Evolutionary conservation across 345 rosid genomes (phyloP), one percentile per base, ranked within the genome.

Genomic region (Limnanthes douglasii): DNA sequence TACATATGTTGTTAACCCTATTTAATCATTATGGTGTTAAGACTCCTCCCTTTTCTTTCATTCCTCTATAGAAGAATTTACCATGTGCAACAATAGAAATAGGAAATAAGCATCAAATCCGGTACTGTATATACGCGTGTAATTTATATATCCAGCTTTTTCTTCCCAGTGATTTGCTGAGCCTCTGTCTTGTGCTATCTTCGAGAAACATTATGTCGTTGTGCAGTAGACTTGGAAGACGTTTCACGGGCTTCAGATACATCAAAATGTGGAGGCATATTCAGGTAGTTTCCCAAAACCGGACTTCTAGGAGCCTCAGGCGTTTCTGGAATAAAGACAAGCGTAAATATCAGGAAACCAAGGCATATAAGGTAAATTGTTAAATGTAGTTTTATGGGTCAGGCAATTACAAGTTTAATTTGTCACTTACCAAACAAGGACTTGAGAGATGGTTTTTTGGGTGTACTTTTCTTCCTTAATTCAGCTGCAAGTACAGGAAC

Each of bases 381-480:
- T n/a, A n/a, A n/a, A n/a, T n/a, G n/a, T n/a, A n/a, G n/a, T 27
- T 6, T 26, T 1, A 39, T 16, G 22, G 8, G 15, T 13, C 20
- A 34, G 31, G 22, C 5, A 6, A 11, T 17, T 3, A 5, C 4
- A 4, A 37, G 21, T 21, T 9, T 37, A 20, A 31, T 28, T 11
- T 31, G 35, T 3, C 10, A 17, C 5, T 12, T 58, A 67, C 73
- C 69, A 20, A 67, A 67, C 30, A 67, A 45, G 17, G 69, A 53
- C 57, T 61, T 67, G 36, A 67, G 57, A 40, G 73, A 52, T 35
- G 73, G 73, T 54, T 54, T 67, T 48, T 59, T 67, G 9, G 62
- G 34, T 15, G 55, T 43, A 37, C 51, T 67, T 61, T 67, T 67
- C 34, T 62, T 65, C 47, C 33, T 67, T 51, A 67, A 28, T 32